phyloP scores from a whole-genome alignment of 2,329 filamentous ascomycete species.

The Pseudocercospora musae region DNA sequence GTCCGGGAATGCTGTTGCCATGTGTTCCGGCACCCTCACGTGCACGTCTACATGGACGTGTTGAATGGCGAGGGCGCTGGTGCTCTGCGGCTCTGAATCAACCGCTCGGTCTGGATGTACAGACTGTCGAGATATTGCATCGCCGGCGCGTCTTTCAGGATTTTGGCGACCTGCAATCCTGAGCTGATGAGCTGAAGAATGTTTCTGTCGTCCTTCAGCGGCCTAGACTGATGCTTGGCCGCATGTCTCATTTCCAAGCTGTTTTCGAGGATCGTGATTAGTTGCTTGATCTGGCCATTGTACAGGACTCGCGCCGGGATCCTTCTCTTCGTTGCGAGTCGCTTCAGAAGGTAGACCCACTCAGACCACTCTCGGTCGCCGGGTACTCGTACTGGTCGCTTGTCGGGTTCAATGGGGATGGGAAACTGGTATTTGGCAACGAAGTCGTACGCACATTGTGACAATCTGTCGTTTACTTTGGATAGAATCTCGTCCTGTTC shows the following conservation, averaged over 20 bases:
- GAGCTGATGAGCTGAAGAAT: constrained; percentile 84
- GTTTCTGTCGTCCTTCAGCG: constrained; percentile 83
- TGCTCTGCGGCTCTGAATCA: constrained; percentile 56
- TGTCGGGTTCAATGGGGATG: constrained; percentile 77
- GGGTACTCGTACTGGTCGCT: constrained; percentile 70
- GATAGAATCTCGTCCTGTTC: constrained; percentile 80
- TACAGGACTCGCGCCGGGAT: constrained; percentile 81
- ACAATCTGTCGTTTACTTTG: constrained; percentile 79
- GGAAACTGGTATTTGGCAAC: constrained; percentile 89
- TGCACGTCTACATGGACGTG: constrained; percentile 16
- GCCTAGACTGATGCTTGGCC: constrained; percentile 76
- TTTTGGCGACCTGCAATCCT: constrained; percentile 82
- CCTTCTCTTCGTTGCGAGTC: constrained; percentile 78
- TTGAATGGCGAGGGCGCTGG: constrained; percentile 21
- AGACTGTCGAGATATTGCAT: constrained; percentile 79
- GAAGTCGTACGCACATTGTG: constrained; percentile 84
- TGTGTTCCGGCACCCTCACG: not conserved
- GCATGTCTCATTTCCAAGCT: constrained; percentile 84
- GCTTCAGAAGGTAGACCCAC: constrained; percentile 84
- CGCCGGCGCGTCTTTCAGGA: constrained; percentile 76
- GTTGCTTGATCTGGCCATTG: constrained; percentile 84
- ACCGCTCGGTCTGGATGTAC: constrained; percentile 76
- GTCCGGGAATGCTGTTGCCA: not conserved
- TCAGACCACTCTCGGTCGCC: constrained; percentile 86
- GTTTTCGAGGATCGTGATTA: constrained; percentile 84